A percentile compares a stretch with the other conserved stretches of the same genome.
Evolutionary conservation across 2,329 filamentous ascomycete species (phyloP).

Genomic region (Penicillium sclerotigenum): DNA sequence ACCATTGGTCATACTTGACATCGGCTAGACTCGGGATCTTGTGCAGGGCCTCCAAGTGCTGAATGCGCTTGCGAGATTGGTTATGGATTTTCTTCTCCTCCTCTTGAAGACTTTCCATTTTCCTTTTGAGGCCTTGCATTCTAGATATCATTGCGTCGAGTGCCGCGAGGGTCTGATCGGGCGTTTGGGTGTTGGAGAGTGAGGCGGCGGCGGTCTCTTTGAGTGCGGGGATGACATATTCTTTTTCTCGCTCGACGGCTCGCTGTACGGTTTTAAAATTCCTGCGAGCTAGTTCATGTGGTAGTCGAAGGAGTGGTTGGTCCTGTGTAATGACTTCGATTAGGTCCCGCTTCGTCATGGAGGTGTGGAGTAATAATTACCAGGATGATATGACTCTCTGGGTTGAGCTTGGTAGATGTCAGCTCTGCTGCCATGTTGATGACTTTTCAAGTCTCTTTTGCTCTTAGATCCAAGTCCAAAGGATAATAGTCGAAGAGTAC

Average conservation of each 20-base stretch:
- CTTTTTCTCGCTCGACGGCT: conserved; percentile 48
- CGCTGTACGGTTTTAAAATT: conserved; percentile 77
- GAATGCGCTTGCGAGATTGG: conserved; percentile 71
- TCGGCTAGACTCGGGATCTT: conserved; percentile 77
- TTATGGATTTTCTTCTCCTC: conserved; percentile 76
- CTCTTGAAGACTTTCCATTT: conserved; percentile 71
- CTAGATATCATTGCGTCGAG: conserved; percentile 81
- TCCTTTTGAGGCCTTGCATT: conserved; percentile 84
- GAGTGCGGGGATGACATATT: conserved; percentile 48
- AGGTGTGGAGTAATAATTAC: conserved; percentile 30
- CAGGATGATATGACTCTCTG: conserved; percentile 50
- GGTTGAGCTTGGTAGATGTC: conserved; percentile 48
- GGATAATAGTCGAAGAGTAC: not conserved
- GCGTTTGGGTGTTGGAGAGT: conserved; percentile 58
- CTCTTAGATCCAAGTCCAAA: not conserved
- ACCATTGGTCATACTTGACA: conserved; percentile 92
- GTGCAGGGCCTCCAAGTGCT: conserved; percentile 78
- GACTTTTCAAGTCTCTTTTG: not conserved
- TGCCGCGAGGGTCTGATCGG: conserved; percentile 71
- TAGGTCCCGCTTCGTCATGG: conserved; percentile 9
- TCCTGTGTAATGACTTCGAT: conserved; percentile 56
- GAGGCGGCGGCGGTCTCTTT: conserved; percentile 59
- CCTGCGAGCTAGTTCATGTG: conserved; percentile 86
- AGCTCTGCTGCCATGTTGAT: conserved; percentile 42
- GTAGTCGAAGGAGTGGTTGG: conserved; percentile 88